Base-by-base conservation (phyloP, 1,284 basidiomycete genomes). In the Tilletia caries region DNA sequence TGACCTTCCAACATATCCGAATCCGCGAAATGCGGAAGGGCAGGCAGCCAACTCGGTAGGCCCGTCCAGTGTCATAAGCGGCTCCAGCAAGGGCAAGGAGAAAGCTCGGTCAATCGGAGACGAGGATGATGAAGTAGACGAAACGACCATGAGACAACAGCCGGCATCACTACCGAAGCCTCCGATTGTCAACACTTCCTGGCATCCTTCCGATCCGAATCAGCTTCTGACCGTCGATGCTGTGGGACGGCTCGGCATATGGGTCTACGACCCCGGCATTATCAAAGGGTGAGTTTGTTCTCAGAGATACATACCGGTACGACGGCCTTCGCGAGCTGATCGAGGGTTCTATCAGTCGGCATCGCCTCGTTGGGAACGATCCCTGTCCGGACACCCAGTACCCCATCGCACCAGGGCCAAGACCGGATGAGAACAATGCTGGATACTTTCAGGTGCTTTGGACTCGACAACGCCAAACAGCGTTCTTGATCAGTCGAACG, bases 161-260 rank as follows among this genome's bases (percentile, higher is more conserved):
- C 25, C 46, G 20, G 6, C 46, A 6, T 23, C 5, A 4, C 4
- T 13, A 25, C n/a, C 23, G 23, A 13, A 23, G 52, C 13, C 52
- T 54, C 23, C 25, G n/a, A 62, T 62, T 4, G 58, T 34, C 1
- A 33, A 62, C 20, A 29, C 32, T 18, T 27, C 58, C 58, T 62
- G 58, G 58, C 58, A 62, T 34, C 58, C 58, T 20, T 13, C 33
- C 32, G 58, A 62, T 37, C 58, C 58, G 15, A 62, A 62, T 23
- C 27, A 29, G 18, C 58, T 62, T 25, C 58, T 62, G 4, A 62
- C 58, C 12, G 58, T 62, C 18, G 58, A 62, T 62, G 58, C 33
- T 32, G 13, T 37, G 18, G 58, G 58, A 18, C 29, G 58, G 8
- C 12, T 62, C 5, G 58, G 58, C 5, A 33, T 62, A 3, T 62